phyloP scores from a whole-genome alignment of 2,329 filamentous ascomycete species.

The Penicillium sp. region DNA sequence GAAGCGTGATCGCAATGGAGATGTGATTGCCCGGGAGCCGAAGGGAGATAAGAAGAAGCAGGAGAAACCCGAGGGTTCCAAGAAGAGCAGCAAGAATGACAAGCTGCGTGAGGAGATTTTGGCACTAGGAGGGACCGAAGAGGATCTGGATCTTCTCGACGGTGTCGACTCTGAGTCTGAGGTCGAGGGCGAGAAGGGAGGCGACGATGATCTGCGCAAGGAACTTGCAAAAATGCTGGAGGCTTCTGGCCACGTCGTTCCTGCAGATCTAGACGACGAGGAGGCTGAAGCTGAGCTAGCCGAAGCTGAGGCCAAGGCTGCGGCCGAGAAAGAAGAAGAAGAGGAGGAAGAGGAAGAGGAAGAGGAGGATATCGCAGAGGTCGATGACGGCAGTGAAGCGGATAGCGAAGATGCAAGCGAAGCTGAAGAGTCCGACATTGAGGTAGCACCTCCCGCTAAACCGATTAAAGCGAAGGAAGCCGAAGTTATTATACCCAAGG shows the following conservation, averaged over 20 bases:
- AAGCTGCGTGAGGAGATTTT: constrained; percentile 45
- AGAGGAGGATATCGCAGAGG: constrained; percentile 29
- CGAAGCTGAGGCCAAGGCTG: constrained; percentile 28
- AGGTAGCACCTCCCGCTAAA: constrained; percentile 26
- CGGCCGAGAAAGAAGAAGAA: constrained; percentile 38
- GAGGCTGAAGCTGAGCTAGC: constrained; percentile 29
- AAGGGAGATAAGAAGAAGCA: constrained; percentile 24
- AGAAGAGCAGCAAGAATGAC: constrained; percentile 27
- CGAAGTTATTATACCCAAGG: constrained; percentile 33
- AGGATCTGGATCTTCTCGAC: constrained; percentile 48
- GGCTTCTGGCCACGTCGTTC: constrained; percentile 37
- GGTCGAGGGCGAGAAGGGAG: constrained; percentile 37
- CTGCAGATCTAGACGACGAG: constrained; percentile 32
- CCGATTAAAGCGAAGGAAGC: constrained; percentile 13
- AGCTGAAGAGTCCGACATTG: constrained; percentile 27
- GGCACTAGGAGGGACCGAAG: constrained; percentile 49
- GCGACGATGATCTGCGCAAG: constrained; percentile 41
- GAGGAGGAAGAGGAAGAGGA: constrained; percentile 38
- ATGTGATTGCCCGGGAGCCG: constrained; percentile 41
- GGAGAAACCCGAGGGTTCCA: constrained; percentile 9
- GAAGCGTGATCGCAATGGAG: constrained; percentile 48
- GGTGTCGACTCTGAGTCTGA: constrained; percentile 48
- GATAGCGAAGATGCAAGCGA: constrained; percentile 22
- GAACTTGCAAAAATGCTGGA: constrained; percentile 38
- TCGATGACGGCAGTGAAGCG: constrained; percentile 29